These are phyloP conservation scores for Trichocladium uniseriatum DNA, from an alignment of 495 filamentous ascomycete species.

Conservation along the genomic window DNA sequence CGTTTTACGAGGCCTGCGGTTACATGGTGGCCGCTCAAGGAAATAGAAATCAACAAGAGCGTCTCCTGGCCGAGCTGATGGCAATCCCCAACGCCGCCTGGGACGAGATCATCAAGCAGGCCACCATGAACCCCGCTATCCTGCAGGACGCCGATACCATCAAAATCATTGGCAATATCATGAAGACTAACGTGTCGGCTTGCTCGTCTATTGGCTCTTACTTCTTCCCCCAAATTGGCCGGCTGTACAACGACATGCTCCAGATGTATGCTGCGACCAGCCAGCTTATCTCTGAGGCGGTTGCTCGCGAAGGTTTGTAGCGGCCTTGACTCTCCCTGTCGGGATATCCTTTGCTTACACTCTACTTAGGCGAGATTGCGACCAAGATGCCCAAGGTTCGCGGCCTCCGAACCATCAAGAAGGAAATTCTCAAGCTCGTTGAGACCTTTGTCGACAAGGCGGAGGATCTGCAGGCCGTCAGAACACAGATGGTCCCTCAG, in stretches of 20 bases:
- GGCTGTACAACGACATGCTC: constrained; percentile 97
- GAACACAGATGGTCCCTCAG: constrained; percentile 86
- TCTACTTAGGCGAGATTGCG: constrained; percentile 64
- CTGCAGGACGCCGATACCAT: constrained; percentile 89
- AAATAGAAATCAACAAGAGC: constrained; percentile 80
- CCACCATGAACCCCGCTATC: constrained; percentile 69
- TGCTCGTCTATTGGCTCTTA: constrained; percentile 93
- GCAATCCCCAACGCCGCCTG: constrained; percentile 84
- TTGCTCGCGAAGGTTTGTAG: constrained; percentile 69
- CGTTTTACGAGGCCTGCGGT: constrained; percentile 97
- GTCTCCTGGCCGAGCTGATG: constrained; percentile 89
- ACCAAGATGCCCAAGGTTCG: constrained; percentile 95
- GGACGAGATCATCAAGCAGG: constrained; percentile 83
- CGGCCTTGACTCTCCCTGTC: background rate
- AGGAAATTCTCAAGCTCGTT: constrained; percentile 97
- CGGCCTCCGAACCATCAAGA: constrained; percentile 94
- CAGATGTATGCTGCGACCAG: constrained; percentile 98
- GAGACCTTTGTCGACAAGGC: constrained; percentile 97
- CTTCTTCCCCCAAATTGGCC: constrained; percentile 98
- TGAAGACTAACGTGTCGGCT: constrained; percentile 99
- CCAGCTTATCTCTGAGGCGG: constrained; percentile 84
- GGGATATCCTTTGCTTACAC: constrained; percentile 17
- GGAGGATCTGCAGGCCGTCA: constrained; percentile 88
- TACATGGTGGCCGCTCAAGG: constrained; percentile 99
- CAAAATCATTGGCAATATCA: constrained; percentile 97